Percentiles rank a stretch among this genome's conserved stretches.
These are phyloP conservation scores for Wickerhamomyces bovis DNA, from an alignment of 805 yeast genomes.

Conservation along the genomic window DNA sequence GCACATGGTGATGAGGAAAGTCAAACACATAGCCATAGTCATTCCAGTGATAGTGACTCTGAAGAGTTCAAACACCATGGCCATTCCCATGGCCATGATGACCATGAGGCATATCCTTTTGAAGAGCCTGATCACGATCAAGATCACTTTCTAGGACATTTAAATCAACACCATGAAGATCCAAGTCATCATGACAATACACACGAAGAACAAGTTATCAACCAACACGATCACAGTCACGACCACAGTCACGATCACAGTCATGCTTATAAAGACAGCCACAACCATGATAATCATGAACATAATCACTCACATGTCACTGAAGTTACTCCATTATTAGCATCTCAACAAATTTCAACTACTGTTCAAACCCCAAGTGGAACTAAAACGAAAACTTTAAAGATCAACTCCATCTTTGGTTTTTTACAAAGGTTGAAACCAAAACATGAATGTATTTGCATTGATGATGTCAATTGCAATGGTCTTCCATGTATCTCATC, in stretches of 20 bases:
- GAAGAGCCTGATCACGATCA: neutral
- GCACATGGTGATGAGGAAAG: constrained; percentile 44
- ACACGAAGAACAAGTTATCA: no score
- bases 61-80: neutral
- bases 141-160: neutral
- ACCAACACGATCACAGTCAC: constrained; percentile 2
- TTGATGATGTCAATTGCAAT: constrained; percentile 17
- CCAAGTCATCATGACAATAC: no score
- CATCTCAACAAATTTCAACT: neutral
- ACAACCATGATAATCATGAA: neutral
- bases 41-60: constrained; percentile 4
- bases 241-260: constrained; percentile 5
- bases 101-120: constrained; percentile 5
- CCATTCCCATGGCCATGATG: constrained; percentile 13
- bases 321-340: constrained; percentile 1
- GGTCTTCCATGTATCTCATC: constrained; percentile 15
- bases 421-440: constrained; percentile 10
- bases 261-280: no score
- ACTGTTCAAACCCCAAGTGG: neutral
- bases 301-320: constrained; percentile 8
- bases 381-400: neutral
- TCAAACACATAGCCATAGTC: constrained; percentile 14
- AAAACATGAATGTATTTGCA: constrained; percentile 13
- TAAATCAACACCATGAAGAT: neutral
- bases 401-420: constrained; percentile 10